Conservation (phyloP, 2,329 filamentous ascomycete species). For the Chalaropsis thielavioides region DNA sequence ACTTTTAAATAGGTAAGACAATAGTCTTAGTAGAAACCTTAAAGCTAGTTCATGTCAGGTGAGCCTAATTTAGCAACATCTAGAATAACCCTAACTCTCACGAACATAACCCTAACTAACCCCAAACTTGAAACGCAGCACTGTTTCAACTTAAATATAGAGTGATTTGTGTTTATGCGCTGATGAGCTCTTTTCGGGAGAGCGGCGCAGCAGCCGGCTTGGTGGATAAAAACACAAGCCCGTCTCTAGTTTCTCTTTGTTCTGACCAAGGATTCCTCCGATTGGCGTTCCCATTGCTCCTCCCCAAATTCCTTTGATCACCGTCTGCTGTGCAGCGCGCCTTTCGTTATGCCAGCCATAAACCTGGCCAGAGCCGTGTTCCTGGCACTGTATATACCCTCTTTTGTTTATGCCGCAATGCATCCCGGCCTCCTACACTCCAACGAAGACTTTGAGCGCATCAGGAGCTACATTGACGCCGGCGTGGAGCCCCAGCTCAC, state of each 20-base stretch:
- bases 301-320: background rate
- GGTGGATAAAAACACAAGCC: background rate
- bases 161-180: background rate
- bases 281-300: background rate
- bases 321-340: background rate
- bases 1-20: background rate
- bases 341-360: background rate
- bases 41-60: background rate
- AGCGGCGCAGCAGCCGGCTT: background rate
- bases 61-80: background rate
- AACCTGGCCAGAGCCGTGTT: background rate
- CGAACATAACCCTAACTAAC: background rate
- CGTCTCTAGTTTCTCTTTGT: background rate
- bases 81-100: background rate
- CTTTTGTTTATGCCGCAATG: background rate
- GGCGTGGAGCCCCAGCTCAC: slow-evolving; percentile 26
- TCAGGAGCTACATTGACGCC: slow-evolving; percentile 26
- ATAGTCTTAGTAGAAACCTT: background rate
- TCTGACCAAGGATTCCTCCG: background rate
- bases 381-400: background rate
- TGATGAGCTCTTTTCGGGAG: background rate
- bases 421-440: slow-evolving; percentile 24
- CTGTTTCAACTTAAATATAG: background rate
- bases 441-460: slow-evolving; percentile 27
- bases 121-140: background rate